phyloP scores from a whole-genome alignment of 176 grass and related monocot genomes.

The Ensete glaucum region DNA sequence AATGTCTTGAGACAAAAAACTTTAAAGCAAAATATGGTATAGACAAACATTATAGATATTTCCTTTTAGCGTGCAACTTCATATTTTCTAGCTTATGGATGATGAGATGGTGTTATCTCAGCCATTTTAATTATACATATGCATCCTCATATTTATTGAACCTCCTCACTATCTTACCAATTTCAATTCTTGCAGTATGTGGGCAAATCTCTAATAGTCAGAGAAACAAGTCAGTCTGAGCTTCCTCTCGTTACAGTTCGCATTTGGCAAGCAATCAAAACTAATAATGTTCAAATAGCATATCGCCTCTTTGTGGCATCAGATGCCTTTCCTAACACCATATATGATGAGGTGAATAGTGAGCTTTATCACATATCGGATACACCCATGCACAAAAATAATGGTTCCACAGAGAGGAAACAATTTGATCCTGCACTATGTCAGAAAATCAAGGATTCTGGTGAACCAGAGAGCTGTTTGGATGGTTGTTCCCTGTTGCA shows the following conservation, averaged over 20 bases:
- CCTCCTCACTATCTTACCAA: background rate
- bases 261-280: conserved; percentile 79
- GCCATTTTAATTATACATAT: background rate
- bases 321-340: conserved; percentile 52
- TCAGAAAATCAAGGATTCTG: conserved; percentile 42
- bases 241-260: conserved; percentile 28
- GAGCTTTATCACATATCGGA: conserved; percentile 32
- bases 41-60: background rate
- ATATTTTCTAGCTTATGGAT: no score
- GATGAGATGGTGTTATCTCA: background rate
- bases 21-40: no score
- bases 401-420: conserved; percentile 35
- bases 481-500: conserved; percentile 82
- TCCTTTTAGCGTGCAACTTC: background rate
- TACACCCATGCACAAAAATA: conserved; percentile 14
- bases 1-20: no score
- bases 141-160: background rate
- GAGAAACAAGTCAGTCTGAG: conserved; percentile 24
- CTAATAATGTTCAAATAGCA: conserved; percentile 54
- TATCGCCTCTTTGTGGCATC: conserved; percentile 55
- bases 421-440: conserved; percentile 69
- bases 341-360: conserved; percentile 53
- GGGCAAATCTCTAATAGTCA: conserved; percentile 69
- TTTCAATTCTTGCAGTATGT: conserved; percentile 55
- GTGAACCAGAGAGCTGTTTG: conserved; percentile 58